phyloP scores from a whole-genome alignment of 2,329 filamentous ascomycete species.

The Pseudogymnoascus sp. region DNA sequence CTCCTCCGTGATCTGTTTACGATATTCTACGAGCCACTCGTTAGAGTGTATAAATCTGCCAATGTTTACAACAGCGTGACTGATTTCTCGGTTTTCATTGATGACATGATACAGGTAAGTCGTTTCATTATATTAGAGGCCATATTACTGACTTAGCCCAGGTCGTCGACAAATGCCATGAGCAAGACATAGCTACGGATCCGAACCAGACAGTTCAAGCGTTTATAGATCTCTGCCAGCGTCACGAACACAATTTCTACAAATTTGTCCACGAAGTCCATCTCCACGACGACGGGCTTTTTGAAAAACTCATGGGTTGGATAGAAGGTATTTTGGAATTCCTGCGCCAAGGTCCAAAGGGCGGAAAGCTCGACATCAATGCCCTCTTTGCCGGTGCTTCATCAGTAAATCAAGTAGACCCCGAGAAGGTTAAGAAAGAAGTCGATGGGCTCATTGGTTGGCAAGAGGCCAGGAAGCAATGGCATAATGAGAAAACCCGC shows the following conservation, averaged over 20 bases:
- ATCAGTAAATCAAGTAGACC: constrained; percentile 58
- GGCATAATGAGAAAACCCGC: constrained; percentile 94
- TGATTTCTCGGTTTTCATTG: constrained; percentile 86
- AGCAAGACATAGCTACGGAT: constrained; percentile 80
- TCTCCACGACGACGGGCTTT: constrained; percentile 90
- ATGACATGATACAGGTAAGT: constrained; percentile 77
- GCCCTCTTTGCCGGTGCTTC: constrained; percentile 78
- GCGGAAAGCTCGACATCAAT: constrained; percentile 88
- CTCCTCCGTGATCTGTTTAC: constrained; percentile 94
- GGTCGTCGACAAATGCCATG: constrained; percentile 56
- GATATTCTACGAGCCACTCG: constrained; percentile 96
- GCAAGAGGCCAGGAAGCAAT: constrained; percentile 94
- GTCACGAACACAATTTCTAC: constrained; percentile 96
- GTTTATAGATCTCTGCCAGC: constrained; percentile 92
- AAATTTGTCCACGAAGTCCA: constrained; percentile 99
- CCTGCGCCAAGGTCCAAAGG: constrained; percentile 73
- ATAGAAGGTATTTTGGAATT: constrained; percentile 93
- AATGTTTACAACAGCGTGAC: constrained; percentile 98
- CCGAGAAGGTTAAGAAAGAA: constrained; percentile 63
- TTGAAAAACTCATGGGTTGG: constrained; percentile 95
- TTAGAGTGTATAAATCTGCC: constrained; percentile 95
- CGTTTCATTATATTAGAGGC: not conserved
- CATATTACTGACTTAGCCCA: constrained; percentile 24
- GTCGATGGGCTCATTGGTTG: constrained; percentile 81
- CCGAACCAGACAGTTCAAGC: constrained; percentile 97